These are phyloP conservation scores for Amanita inopinata DNA, from an alignment of 768 basidiomycete genomes.

Conservation along the genomic window DNA sequence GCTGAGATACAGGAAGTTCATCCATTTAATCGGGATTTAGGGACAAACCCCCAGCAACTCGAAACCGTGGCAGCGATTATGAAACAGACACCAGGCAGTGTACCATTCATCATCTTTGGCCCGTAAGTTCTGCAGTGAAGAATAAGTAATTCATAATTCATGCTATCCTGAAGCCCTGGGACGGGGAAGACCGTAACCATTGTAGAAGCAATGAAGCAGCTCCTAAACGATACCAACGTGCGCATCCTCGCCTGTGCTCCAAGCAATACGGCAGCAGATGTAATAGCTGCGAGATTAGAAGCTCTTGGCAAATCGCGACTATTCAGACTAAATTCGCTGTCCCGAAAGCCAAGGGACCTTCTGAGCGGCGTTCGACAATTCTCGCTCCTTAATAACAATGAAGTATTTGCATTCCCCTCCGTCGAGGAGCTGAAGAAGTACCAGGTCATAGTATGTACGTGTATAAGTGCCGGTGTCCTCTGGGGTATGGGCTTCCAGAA, in stretches of 20 bases:
- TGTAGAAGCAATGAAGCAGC: constrained; percentile 52
- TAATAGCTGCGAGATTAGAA: constrained; percentile 37
- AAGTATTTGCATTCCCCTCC: constrained; percentile 36
- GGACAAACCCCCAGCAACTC: constrained; percentile 36
- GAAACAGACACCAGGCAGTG: constrained; percentile 32
- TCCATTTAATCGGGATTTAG: constrained; percentile 25
- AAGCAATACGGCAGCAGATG: constrained; percentile 58
- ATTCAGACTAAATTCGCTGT: constrained; percentile 46
- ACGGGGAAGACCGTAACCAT: constrained; percentile 63
- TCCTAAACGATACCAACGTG: constrained; percentile 33
- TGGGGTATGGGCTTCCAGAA: constrained; percentile 35
- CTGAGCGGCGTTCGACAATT: constrained; percentile 28
- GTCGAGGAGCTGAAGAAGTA: constrained; percentile 29
- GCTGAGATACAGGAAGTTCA: constrained; percentile 15
- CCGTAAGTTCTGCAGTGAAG: constrained; percentile 36
- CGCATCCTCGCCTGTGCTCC: constrained; percentile 57
- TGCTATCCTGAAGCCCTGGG: constrained; percentile 32
- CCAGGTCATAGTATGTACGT: constrained; percentile 49
- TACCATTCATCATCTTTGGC: constrained; percentile 53
- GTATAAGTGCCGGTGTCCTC: constrained; percentile 41
- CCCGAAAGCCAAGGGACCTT: constrained; percentile 28
- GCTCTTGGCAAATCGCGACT: constrained; percentile 26
- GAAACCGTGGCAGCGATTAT: constrained; percentile 42
- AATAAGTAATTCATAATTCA: not conserved
- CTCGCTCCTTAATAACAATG: constrained; percentile 28